phyloP scores from a whole-genome alignment of 352 stramenopile genomes.

The Peronosclerospora sorghi region DNA sequence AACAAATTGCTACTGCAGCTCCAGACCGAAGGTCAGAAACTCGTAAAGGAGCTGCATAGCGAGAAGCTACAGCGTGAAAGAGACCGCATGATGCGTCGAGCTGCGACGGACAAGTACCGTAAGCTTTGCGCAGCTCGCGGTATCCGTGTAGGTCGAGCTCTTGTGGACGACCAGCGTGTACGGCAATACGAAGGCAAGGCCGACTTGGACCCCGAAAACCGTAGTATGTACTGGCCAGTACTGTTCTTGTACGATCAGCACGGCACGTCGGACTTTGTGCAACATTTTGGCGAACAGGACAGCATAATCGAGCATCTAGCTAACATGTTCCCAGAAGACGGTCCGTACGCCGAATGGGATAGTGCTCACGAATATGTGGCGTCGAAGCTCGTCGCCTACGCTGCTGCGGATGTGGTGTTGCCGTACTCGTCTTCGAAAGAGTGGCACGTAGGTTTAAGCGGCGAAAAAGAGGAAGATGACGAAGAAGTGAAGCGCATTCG shows the following conservation, averaged over 20 bases:
- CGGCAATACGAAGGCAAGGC: conserved; percentile 76
- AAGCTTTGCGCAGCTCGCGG: conserved; percentile 50
- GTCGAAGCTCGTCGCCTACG: conserved; percentile 67
- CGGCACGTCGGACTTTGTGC: conserved; percentile 76
- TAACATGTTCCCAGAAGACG: conserved; percentile 85
- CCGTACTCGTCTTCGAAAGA: conserved; percentile 49
- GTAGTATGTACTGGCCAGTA: conserved; percentile 67
- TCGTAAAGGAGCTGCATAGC: conserved; percentile 53
- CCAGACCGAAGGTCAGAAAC: conserved; percentile 41
- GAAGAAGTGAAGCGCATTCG: conserved; percentile 49
- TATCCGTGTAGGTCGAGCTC: conserved; percentile 54
- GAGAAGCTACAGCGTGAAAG: conserved; percentile 54
- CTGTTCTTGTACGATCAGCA: conserved; percentile 82
- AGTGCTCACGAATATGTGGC: conserved; percentile 54
- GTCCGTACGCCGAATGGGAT: conserved; percentile 77
- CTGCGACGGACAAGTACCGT: conserved; percentile 68
- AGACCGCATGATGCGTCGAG: conserved; percentile 55
- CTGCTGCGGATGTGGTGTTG: conserved; percentile 55
- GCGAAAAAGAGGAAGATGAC: conserved; percentile 56
- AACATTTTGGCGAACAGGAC: conserved; percentile 73
- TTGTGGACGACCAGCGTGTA: conserved; percentile 74
- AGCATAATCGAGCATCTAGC: conserved; percentile 75
- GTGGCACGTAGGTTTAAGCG: conserved; percentile 73
- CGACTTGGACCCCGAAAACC: conserved; percentile 46
- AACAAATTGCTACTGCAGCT: conserved; percentile 73